A percentile compares a stretch with the other conserved stretches of the same genome.
phyloP scores from a whole-genome alignment of 1,284 basidiomycete genomes.

The Exobasidium rhododendri region DNA sequence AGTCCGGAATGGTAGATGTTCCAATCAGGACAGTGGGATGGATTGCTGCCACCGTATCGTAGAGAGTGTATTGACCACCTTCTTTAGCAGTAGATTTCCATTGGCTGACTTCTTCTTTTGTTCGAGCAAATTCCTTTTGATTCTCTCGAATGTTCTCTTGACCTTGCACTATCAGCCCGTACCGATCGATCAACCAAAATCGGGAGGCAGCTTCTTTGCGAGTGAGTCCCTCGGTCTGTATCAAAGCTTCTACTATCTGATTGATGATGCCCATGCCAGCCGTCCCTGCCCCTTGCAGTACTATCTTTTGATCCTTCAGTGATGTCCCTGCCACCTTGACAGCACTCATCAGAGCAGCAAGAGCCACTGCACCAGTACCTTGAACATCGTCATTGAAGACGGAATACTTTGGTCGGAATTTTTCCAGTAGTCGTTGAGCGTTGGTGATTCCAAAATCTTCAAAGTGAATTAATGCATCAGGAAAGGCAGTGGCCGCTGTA shows the following conservation, averaged over 20 bases:
- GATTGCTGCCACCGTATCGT: conserved; percentile 69
- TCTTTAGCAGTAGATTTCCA: conserved; percentile 55
- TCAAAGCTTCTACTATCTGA: conserved; percentile 73
- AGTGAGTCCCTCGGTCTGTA: conserved; percentile 60
- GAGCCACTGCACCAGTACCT: conserved; percentile 65
- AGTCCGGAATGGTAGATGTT: conserved; percentile 4
- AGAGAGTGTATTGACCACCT: conserved; percentile 60
- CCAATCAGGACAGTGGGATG: conserved; percentile 75
- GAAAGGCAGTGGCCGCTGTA: conserved; percentile 35
- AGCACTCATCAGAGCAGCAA: conserved; percentile 83
- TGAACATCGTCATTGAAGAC: conserved; percentile 78
- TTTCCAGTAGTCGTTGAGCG: conserved; percentile 11
- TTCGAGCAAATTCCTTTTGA: conserved; percentile 15
- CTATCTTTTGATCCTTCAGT: conserved; percentile 73
- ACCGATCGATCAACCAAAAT: conserved; percentile 57
- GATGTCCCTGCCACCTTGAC: conserved; percentile 69
- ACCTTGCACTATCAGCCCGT: conserved; percentile 16
- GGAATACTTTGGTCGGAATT: conserved; percentile 37
- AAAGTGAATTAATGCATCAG: conserved; percentile 55
- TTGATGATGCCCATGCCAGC: conserved; percentile 76
- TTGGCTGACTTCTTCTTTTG: conserved; percentile 56
- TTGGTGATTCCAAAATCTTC: conserved; percentile 56
- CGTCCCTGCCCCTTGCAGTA: conserved; percentile 85
- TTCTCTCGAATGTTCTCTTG: background rate
- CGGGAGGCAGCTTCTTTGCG: conserved; percentile 63